Evolutionary conservation across 192 early-diverging fungal species (phyloP), one percentile per base, ranked within the genome.

Genomic region (Jimgerdemannia lactiflua): DNA sequence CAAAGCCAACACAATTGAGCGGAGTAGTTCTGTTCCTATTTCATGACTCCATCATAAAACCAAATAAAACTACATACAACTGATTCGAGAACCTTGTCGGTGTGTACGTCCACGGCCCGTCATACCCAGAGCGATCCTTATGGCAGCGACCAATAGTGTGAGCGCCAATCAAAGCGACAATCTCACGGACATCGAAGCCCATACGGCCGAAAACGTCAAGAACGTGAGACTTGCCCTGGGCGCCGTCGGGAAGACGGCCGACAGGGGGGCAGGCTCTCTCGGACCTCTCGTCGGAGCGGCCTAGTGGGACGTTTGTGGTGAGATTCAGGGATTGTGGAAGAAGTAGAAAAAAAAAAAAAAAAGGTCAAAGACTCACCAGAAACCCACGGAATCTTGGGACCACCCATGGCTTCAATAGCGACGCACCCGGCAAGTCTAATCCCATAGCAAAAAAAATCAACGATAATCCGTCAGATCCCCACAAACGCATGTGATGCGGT

Each of bases 141-240:
- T 92, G 89, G 81, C 90, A 91, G 66, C 91, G 86, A 68, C 86
- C 91, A 43, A 93, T 77, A 29, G 85, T 78, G 76, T 92, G 93
- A 42, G 90, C 93, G 65, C 93, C 92, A 43, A 85, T 78, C 66
- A 92, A 77, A 18, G 90, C 90, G 40, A 92, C 91, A 73, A 90
- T 93, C 70, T 94, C 91, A 44, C 84, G 86, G 67, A 89, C 88
- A 74, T 82, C 84, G 75, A 93, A 90, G 44, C 93, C 93, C 92
- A 90, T 90, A n/a, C 87, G 81, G 80, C 83, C 77, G 77, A 93
- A 93, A 4, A 93, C 80, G 43, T 86, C 77, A 20, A 88, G 82
- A 7, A 91, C 79, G 71, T 90, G 89, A 63, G 87, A 70, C 66
- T 83, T 81, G 65, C 84, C 90, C 63, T 86, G 70, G 43, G 89